Conservation (phyloP, 148 eudicot genomes). For the Cornus suecica region DNA sequence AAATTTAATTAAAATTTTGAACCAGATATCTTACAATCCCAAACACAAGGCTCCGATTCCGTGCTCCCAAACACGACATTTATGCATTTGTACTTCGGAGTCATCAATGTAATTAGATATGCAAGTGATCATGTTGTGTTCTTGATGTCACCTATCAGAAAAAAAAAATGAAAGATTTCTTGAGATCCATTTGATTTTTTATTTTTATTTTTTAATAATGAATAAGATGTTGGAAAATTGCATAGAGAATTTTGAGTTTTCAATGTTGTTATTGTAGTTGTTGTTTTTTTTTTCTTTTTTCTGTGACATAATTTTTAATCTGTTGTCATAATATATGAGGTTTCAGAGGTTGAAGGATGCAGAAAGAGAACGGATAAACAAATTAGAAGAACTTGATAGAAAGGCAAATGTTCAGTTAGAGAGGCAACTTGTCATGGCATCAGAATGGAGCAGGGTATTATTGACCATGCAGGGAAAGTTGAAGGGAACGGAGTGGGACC, state of each 20-base stretch:
- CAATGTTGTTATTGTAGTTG: neutral
- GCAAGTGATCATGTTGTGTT: too few species aligned
- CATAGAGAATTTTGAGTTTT: neutral
- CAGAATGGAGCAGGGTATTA: constrained; percentile 88
- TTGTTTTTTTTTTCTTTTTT: too few species aligned
- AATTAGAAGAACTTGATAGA: constrained; percentile 76
- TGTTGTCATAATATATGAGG: neutral
- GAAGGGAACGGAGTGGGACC: constrained; percentile 94
- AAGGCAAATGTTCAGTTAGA: constrained; percentile 83
- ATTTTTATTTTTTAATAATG: neutral
- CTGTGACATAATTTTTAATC: too few species aligned
- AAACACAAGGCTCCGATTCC: too few species aligned
- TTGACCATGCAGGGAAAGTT: constrained; percentile 69
- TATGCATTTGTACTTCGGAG: neutral
- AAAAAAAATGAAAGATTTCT: too few species aligned
- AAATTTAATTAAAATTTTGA: too few species aligned
- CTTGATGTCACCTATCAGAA: too few species aligned
- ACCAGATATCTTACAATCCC: too few species aligned
- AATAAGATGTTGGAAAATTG: neutral
- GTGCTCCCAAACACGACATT: too few species aligned
- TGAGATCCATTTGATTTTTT: neutral
- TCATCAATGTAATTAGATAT: too few species aligned
- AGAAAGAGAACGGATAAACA: constrained; percentile 62
- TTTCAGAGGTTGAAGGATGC: constrained; percentile 74
- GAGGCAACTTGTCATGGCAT: constrained; percentile 90